Conservation (phyloP, 2,329 filamentous ascomycete species). For the Diplodia corticola region DNA sequence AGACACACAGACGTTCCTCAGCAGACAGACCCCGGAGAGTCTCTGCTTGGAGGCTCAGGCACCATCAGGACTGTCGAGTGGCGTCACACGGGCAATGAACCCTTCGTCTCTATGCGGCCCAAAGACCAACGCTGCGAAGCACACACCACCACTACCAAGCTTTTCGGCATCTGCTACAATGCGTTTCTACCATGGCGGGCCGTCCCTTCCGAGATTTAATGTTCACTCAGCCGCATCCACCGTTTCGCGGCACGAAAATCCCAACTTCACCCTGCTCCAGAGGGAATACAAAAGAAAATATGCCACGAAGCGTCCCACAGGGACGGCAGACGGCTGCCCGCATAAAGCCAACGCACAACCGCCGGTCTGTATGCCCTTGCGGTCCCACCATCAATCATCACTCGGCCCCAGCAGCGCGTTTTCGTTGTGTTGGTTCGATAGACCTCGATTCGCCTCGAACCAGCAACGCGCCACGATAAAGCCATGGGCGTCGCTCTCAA, state of each 20-base stretch:
- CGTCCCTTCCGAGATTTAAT: background rate
- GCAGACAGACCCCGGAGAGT: background rate
- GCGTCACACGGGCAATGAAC: background rate
- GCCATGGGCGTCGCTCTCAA: background rate
- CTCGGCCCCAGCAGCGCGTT: background rate
- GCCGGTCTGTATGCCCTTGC: background rate
- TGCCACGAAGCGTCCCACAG: background rate
- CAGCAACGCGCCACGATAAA: background rate
- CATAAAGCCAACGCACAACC: background rate
- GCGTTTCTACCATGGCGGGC: background rate
- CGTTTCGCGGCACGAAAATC: background rate
- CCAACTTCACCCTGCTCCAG: background rate
- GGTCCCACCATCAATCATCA: background rate
- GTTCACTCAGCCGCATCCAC: background rate
- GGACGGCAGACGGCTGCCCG: background rate
- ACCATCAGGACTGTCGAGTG: background rate
- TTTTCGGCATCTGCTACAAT: background rate
- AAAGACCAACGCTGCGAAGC: background rate
- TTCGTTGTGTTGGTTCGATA: background rate
- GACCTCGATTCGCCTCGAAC: background rate
- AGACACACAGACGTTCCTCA: background rate
- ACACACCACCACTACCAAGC: background rate
- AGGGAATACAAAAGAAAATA: background rate
- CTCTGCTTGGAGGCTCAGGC: background rate
- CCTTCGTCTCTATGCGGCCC: background rate